Evolutionary conservation across 495 filamentous ascomycete species (phyloP).

Genomic region (Aspergillus nidulans): DNA sequence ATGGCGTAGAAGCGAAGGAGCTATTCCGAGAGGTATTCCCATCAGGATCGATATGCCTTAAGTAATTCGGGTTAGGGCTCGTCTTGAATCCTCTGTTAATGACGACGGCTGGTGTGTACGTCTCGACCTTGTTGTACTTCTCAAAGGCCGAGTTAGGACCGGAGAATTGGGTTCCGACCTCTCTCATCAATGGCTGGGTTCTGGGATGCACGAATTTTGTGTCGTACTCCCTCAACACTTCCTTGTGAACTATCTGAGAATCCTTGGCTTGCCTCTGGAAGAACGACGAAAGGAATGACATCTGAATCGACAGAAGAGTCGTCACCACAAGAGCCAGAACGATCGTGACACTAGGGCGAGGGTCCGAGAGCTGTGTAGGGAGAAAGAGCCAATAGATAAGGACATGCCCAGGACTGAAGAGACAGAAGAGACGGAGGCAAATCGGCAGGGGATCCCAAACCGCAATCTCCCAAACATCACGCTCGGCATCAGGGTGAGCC

Average conservation of each 20-base stretch:
- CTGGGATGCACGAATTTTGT: constrained; percentile 89
- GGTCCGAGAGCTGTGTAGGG: constrained; percentile 68
- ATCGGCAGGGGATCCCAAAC: constrained; percentile 91
- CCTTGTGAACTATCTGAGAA: constrained; percentile 73
- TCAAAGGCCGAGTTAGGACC: constrained; percentile 39
- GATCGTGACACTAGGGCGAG: constrained; percentile 77
- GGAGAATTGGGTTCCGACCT: constrained; percentile 74
- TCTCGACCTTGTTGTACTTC: constrained; percentile 54
- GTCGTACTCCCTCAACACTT: constrained; percentile 94
- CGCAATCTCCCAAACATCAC: constrained; percentile 92
- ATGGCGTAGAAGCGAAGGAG: constrained; percentile 25
- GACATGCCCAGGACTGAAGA: constrained; percentile 90
- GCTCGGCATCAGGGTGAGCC: constrained; percentile 75
- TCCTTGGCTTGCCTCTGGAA: constrained; percentile 87
- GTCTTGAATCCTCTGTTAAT: constrained; percentile 80
- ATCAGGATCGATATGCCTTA: constrained; percentile 72
- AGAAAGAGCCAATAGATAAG: constrained; percentile 85
- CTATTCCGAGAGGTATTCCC: constrained; percentile 34
- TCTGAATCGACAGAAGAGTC: constrained; percentile 69
- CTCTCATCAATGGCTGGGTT: constrained; percentile 74
- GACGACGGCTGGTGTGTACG: constrained; percentile 72
- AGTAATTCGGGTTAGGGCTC: constrained; percentile 84
- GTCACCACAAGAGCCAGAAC: constrained; percentile 72
- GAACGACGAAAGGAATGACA: constrained; percentile 61
- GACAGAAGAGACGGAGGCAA: constrained; percentile 75